Conservation (phyloP, 78 protist genomes). For the Isochrysis galbana region DNA sequence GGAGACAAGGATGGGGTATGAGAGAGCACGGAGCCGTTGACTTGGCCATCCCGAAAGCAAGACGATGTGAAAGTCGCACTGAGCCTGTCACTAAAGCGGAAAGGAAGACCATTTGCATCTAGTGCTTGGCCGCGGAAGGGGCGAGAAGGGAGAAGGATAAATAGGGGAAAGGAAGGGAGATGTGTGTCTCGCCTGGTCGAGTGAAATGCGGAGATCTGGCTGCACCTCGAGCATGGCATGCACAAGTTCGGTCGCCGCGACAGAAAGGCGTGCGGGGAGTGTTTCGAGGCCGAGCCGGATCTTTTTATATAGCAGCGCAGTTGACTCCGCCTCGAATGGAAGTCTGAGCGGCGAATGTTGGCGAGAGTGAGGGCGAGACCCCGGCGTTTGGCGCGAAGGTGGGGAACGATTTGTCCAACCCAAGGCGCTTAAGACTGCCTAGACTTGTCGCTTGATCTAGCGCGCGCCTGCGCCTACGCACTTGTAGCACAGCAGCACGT, state of each 20-base stretch:
- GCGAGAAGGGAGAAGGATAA: not conserved
- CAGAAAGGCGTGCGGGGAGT: not conserved
- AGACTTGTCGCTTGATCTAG: not conserved
- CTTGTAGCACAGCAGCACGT: slow-evolving; percentile 3
- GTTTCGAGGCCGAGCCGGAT: not conserved
- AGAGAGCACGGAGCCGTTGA: not conserved
- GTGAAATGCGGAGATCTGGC: not conserved
- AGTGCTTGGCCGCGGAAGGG: too few species aligned
- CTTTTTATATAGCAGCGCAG: slow-evolving; percentile 6
- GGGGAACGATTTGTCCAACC: too few species aligned
- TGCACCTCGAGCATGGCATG: not conserved
- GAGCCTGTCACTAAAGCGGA: too few species aligned
- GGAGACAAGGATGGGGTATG: not conserved
- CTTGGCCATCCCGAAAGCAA: too few species aligned
- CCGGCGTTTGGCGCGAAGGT: not conserved
- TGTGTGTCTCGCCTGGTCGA: not conserved
- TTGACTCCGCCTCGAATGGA: slow-evolving; percentile 8
- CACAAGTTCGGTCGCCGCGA: not conserved
- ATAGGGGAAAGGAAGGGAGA: not conserved
- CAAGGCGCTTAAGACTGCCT: not conserved
- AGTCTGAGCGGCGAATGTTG: too few species aligned
- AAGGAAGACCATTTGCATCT: too few species aligned
- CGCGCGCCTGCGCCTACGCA: not conserved
- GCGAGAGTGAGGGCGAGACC: not conserved
- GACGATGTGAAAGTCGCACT: too few species aligned